Percentiles rank a stretch among this genome's conserved stretches.
Conservation (phyloP, 140 eudicot species). For the Stevia rebaudiana region DNA sequence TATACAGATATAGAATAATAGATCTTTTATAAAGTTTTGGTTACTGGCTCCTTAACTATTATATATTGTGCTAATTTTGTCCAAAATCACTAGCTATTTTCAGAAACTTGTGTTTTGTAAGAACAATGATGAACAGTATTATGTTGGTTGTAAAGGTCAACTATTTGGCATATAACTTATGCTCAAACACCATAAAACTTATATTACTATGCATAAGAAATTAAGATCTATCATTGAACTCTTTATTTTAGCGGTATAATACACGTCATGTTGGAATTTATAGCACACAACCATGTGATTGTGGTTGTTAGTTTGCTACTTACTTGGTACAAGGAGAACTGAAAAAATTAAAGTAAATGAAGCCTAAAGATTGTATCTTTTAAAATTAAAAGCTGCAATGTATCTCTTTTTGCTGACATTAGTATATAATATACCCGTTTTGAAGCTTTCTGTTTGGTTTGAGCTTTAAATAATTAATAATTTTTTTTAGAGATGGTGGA, state of each 20-base stretch:
- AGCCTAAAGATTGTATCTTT: neutral
- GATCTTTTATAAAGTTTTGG: too few species aligned
- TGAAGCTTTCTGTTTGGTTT: neutral
- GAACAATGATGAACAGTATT: neutral
- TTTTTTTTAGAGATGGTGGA: conserved; percentile 28
- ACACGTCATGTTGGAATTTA: neutral
- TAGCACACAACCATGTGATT: neutral
- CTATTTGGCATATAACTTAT: neutral
- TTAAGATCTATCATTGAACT: neutral
- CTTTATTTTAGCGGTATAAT: neutral
- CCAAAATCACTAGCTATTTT: neutral
- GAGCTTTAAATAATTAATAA: neutral
- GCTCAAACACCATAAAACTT: neutral
- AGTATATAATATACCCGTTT: neutral
- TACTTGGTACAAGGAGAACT: neutral
- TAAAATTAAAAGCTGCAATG: neutral
- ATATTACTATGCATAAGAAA: neutral
- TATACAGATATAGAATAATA: too few species aligned
- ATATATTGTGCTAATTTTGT: neutral
- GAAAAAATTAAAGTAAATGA: neutral
- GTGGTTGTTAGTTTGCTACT: too few species aligned
- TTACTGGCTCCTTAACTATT: neutral
- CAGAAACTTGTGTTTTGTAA: neutral
- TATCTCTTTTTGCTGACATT: neutral
- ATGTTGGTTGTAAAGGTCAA: neutral